phyloP scores from a whole-genome alignment of 225 moss, liverwort and hornwort genomes.

The Sphagnum contortum region DNA sequence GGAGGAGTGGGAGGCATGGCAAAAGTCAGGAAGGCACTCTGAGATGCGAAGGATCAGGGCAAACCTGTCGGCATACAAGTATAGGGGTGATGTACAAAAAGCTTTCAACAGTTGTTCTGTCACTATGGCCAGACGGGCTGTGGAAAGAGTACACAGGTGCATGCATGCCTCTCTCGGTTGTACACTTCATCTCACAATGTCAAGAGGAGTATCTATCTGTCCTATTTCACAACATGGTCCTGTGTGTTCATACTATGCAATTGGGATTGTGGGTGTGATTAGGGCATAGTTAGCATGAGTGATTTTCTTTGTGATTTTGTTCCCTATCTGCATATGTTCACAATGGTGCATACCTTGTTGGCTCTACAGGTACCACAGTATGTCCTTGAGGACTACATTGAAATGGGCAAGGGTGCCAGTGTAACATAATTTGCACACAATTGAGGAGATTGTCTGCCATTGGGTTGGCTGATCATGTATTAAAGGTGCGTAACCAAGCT shows the following conservation, averaged over 20 bases:
- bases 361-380: constrained; percentile 62
- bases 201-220: no score
- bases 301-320: not conserved
- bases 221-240: no score
- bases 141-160: constrained; percentile 64
- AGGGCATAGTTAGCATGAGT: no score
- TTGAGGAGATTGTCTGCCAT: constrained; percentile 78
- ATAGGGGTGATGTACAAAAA: constrained; percentile 24
- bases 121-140: constrained; percentile 53
- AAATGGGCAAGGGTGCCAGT: constrained; percentile 49
- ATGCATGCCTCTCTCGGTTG: not conserved
- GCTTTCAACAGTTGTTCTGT: constrained; percentile 36
- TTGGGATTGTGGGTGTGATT: no score
- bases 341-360: not conserved
- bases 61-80: constrained; percentile 36
- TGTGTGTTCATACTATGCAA: no score
- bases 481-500: constrained; percentile 60
- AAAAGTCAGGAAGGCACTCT: constrained; percentile 31
- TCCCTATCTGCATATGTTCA: no score
- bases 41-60: constrained; percentile 43
- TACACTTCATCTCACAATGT: no score
- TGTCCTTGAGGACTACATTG: constrained; percentile 62
- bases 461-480: constrained; percentile 68
- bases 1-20: constrained; percentile 46
- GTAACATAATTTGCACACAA: constrained; percentile 71